phyloP scores from a whole-genome alignment of 495 filamentous ascomycete species.

The Delitschia confertaspora region DNA sequence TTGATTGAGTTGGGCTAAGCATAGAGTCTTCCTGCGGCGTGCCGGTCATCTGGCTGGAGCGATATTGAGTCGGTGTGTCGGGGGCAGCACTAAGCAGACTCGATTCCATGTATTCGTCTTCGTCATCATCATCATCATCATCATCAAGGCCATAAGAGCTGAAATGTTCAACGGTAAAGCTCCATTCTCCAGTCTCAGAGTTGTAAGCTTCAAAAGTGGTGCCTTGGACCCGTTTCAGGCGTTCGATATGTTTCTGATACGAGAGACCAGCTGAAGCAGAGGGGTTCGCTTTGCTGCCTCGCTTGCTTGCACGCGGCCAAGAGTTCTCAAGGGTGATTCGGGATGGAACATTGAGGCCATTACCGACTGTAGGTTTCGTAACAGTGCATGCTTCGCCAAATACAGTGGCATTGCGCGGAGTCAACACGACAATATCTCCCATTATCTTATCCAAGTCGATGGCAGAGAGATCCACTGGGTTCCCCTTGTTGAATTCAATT shows the following conservation, averaged over 20 bases:
- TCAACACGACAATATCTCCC: constrained; percentile 62
- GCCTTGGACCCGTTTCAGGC: constrained; percentile 63
- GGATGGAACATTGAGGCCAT: constrained; percentile 85
- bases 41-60: constrained; percentile 32
- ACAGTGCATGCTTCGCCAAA: constrained; percentile 53
- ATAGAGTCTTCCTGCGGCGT: constrained; percentile 23
- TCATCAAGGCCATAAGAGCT: constrained; percentile 92
- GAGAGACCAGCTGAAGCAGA: too few species aligned
- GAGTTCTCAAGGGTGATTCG: constrained; percentile 79
- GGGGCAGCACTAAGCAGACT: constrained; percentile 52
- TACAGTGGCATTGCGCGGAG: constrained; percentile 69
- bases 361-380: constrained; percentile 71
- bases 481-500: constrained; percentile 59
- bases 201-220: constrained; percentile 78
- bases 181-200: constrained; percentile 70
- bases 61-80: constrained; percentile 49
- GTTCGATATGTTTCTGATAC: constrained; percentile 76
- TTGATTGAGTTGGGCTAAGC: constrained; percentile 41
- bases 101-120: constrained; percentile 29
- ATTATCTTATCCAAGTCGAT: constrained; percentile 64
- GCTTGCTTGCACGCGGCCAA: constrained; percentile 73
- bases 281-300: constrained; percentile 46
- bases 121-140: constrained; percentile 60
- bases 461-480: constrained; percentile 60
- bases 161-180: constrained; percentile 86